phyloP scores from a whole-genome alignment of 2,329 filamentous ascomycete genomes.

The Aschersonia sp. region DNA sequence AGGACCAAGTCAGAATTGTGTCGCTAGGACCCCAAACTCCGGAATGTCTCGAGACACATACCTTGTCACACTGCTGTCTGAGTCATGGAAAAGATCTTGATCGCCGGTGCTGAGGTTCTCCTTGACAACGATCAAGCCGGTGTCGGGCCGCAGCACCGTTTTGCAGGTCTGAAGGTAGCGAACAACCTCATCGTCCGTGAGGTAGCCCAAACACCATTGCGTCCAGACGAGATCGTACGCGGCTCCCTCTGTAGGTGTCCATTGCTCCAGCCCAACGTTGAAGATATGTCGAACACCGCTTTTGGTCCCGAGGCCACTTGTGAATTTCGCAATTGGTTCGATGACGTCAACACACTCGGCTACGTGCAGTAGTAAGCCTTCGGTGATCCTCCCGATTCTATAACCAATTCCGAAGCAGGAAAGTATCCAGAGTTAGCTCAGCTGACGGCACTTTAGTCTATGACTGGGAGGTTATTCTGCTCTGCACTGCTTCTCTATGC shows the following conservation, averaged over 20 bases:
- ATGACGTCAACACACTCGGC: slow-evolving; percentile 66
- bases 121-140: slow-evolving; percentile 22
- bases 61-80: slow-evolving; percentile 66
- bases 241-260: slow-evolving; percentile 31
- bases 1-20: too few relatives aligned
- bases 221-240: slow-evolving; percentile 75
- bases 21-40: too few relatives aligned
- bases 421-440: too few relatives aligned
- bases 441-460: too few relatives aligned
- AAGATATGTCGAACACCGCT: slow-evolving; percentile 49
- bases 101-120: slow-evolving; percentile 55
- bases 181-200: slow-evolving; percentile 60
- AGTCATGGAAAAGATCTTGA: slow-evolving; percentile 57
- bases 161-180: slow-evolving; percentile 51
- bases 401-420: too few relatives aligned
- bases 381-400: slow-evolving; percentile 72
- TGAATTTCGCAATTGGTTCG: slow-evolving; percentile 76
- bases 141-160: slow-evolving; percentile 13
- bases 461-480: too few relatives aligned
- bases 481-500: too few relatives aligned
- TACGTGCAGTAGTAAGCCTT: slow-evolving; percentile 57
- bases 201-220: slow-evolving; percentile 80
- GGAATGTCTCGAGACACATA: slow-evolving; percentile 12
- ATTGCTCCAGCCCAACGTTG: slow-evolving; percentile 61
- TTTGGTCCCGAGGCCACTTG: slow-evolving; percentile 40